phyloP scores from a whole-genome alignment of 176 grass and related monocot species.

The Eleusine indica region DNA sequence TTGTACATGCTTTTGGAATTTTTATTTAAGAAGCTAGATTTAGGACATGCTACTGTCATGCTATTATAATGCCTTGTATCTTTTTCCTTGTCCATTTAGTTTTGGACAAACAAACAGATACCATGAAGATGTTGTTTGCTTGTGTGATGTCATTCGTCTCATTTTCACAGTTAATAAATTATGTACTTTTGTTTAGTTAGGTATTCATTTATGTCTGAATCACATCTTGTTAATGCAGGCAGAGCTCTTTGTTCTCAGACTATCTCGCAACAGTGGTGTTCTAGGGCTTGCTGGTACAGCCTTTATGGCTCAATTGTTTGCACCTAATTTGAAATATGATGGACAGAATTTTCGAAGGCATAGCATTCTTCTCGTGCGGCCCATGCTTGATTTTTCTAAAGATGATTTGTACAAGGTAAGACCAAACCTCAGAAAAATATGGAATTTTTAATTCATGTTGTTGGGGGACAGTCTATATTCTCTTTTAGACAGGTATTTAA shows the following conservation, averaged over 20 bases:
- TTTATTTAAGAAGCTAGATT: neutral
- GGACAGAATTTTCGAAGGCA: constrained; percentile 44
- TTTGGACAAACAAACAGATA: neutral
- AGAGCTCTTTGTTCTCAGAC: constrained; percentile 87
- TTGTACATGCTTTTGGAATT: neutral
- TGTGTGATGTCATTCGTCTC: neutral
- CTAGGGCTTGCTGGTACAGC: constrained; percentile 97
- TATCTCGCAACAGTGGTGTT: constrained; percentile 93
- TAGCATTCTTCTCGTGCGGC: constrained; percentile 77
- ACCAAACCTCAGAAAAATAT: constrained; percentile 4
- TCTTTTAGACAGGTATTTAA: constrained; percentile 18
- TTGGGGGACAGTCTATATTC: neutral
- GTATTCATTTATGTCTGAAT: constrained; percentile 29
- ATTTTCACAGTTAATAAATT: neutral
- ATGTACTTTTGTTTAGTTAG: neutral
- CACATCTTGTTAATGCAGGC: constrained; percentile 58
- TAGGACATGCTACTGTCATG: constrained; percentile 28
- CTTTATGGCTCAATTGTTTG: constrained; percentile 82
- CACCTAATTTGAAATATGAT: constrained; percentile 55
- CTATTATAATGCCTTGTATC: neutral
- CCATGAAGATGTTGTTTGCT: constrained; percentile 20
- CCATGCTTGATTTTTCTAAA: constrained; percentile 98
- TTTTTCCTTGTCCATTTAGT: constrained; percentile 8
- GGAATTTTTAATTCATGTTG: constrained; percentile 13
- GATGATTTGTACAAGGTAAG: constrained; percentile 93